phyloP scores from a whole-genome alignment of 129 eudicot species.

The Glebionis coronaria region DNA sequence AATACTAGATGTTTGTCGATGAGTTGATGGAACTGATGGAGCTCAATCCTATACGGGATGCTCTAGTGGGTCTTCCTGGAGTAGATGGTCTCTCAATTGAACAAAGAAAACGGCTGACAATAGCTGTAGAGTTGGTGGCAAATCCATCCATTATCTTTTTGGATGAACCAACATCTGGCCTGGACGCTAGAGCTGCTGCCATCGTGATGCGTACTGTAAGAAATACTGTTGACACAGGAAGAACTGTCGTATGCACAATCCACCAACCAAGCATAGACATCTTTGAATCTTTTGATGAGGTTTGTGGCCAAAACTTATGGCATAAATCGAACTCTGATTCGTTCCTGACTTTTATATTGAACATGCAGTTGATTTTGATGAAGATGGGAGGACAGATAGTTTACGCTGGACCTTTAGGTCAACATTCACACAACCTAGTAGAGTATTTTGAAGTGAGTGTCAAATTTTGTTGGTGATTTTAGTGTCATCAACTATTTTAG shows the following conservation, averaged over 20 bases:
- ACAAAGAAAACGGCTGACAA: conserved; percentile 33
- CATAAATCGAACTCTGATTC: background rate
- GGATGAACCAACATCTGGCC: conserved; percentile 37
- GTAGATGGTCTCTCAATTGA: conserved; percentile 33
- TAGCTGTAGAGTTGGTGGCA: conserved; percentile 33
- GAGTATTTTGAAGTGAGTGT: conserved; percentile 73
- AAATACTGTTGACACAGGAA: conserved; percentile 35
- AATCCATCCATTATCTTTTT: conserved; percentile 34
- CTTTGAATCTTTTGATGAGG: conserved; percentile 38
- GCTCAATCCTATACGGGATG: conserved; percentile 24
- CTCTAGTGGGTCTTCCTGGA: conserved; percentile 33
- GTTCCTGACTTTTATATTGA: background rate
- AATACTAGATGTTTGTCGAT: conserved; percentile 26
- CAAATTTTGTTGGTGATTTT: too few species aligned
- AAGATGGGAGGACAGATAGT: conserved; percentile 80
- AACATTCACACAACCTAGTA: conserved; percentile 47
- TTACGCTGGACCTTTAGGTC: conserved; percentile 73
- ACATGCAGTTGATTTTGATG: conserved; percentile 68
- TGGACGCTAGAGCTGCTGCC: conserved; percentile 39
- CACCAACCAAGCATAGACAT: conserved; percentile 37
- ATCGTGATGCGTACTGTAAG: conserved; percentile 36
- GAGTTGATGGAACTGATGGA: conserved; percentile 33
- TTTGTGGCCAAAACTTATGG: background rate
- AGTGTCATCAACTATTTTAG: too few species aligned
- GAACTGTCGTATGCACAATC: conserved; percentile 40